These are phyloP conservation scores for Aspergillus mulundensis DNA, from an alignment of 495 filamentous ascomycete species.

Conservation along the genomic window DNA sequence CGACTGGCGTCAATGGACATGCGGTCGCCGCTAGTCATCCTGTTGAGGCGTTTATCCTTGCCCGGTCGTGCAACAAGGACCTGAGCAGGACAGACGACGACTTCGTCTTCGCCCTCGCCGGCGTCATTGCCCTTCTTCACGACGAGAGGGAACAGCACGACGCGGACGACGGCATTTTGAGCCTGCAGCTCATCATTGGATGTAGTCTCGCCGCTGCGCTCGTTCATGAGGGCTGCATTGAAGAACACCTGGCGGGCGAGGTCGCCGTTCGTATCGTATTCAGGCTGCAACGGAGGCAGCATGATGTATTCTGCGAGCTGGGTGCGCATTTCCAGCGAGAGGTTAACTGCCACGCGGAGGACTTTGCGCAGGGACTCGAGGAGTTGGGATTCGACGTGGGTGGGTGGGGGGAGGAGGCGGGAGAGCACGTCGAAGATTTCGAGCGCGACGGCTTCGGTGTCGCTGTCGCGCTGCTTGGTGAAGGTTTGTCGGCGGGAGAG, in stretches of 20 bases:
- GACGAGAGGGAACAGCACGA: conserved; percentile 91
- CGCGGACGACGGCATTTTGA: conserved; percentile 71
- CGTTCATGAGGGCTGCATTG: conserved; percentile 89
- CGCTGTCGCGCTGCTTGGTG: conserved; percentile 66
- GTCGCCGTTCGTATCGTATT: conserved; percentile 90
- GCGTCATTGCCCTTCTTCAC: conserved; percentile 88
- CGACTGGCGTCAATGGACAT: conserved; percentile 39
- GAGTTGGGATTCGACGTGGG: conserved; percentile 67
- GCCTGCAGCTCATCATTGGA: conserved; percentile 75
- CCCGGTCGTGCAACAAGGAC: conserved; percentile 63
- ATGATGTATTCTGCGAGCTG: conserved; percentile 96
- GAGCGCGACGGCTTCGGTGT: conserved; percentile 84
- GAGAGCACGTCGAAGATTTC: conserved; percentile 77
- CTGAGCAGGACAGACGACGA: conserved; percentile 89
- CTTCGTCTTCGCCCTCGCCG: conserved; percentile 82
- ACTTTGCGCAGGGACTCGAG: conserved; percentile 78
- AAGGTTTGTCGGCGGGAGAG: conserved; percentile 75
- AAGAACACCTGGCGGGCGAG: conserved; percentile 76
- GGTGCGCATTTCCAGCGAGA: conserved; percentile 94
- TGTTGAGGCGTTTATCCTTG: conserved; percentile 41
- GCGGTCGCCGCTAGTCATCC: conserved; percentile 42
- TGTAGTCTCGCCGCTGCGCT: conserved; percentile 65
- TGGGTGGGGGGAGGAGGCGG: conserved; percentile 78
- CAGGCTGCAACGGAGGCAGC: conserved; percentile 90
- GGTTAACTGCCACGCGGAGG: conserved; percentile 72